Conservation (phyloP, 1,284 basidiomycete species). For the Neonothopanus nambi region DNA sequence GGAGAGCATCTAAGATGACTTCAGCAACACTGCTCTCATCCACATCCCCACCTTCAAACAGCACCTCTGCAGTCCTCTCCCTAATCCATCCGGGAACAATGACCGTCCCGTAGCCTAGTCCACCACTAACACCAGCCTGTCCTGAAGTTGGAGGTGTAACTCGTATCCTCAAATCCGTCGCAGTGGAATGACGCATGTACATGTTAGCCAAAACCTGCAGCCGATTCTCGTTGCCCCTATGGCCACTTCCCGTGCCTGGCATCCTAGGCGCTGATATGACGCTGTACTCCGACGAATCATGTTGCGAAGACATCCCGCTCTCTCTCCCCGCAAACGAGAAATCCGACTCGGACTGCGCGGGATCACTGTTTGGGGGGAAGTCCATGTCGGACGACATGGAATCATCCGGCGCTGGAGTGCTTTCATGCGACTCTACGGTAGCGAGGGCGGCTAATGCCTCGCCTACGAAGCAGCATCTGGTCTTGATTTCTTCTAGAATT, state of each 20-base stretch:
- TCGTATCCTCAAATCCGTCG: conserved; percentile 66
- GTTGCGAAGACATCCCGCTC: conserved; percentile 46
- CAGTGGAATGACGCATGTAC: conserved; percentile 73
- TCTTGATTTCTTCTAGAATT: conserved; percentile 83
- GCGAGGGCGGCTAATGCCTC: conserved; percentile 42
- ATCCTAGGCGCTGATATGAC: conserved; percentile 43
- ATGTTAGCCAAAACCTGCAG: conserved; percentile 65
- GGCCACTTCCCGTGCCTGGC: conserved; percentile 21
- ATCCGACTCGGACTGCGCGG: conserved; percentile 63
- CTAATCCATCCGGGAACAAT: conserved; percentile 94
- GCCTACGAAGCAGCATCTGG: conserved; percentile 79
- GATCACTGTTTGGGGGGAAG: conserved; percentile 51
- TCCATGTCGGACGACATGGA: conserved; percentile 49
- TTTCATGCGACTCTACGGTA: conserved; percentile 37
- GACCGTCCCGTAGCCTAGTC: conserved; percentile 63
- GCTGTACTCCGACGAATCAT: conserved; percentile 58
- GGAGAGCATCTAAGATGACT: conserved; percentile 72
- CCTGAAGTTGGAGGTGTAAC: conserved; percentile 59
- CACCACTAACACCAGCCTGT: conserved; percentile 62
- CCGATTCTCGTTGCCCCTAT: conserved; percentile 46
- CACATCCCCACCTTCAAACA: conserved; percentile 89
- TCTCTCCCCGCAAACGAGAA: conserved; percentile 57
- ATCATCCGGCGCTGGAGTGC: conserved; percentile 45
- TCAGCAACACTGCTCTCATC: conserved; percentile 84
- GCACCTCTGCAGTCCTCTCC: conserved; percentile 86